Percentiles rank a stretch among this genome's conserved stretches.
phyloP scores from a whole-genome alignment of 495 filamentous ascomycete genomes.

The Daldinia vernicosa region DNA sequence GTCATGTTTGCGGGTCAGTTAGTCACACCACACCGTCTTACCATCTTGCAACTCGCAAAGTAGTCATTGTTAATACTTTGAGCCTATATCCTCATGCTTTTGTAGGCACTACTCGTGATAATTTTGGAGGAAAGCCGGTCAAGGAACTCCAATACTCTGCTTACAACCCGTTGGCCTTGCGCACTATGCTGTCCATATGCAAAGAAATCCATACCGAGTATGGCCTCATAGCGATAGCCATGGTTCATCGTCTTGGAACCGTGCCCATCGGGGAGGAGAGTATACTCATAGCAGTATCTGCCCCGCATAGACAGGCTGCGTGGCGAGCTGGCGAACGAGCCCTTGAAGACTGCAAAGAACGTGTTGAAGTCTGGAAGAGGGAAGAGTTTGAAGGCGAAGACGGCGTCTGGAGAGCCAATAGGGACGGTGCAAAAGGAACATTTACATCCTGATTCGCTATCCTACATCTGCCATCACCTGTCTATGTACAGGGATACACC shows the following conservation, averaged over 20 bases:
- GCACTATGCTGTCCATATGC: conserved; percentile 77
- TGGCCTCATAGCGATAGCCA: conserved; percentile 72
- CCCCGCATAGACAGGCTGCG: conserved; percentile 85
- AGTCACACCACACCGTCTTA: neutral
- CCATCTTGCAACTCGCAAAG: neutral
- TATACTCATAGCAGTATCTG: conserved; percentile 87
- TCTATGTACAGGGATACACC: neutral
- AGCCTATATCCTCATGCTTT: conserved; percentile 26
- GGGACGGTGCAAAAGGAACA: conserved; percentile 71
- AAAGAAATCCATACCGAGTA: conserved; percentile 65
- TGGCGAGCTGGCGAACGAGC: conserved; percentile 92
- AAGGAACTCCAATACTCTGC: conserved; percentile 80
- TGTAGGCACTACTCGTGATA: conserved; percentile 85
- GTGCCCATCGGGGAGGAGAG: conserved; percentile 92
- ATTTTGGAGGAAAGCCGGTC: conserved; percentile 79
- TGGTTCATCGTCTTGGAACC: conserved; percentile 85
- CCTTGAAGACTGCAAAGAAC: conserved; percentile 84
- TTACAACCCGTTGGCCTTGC: conserved; percentile 80
- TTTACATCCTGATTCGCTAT: neutral
- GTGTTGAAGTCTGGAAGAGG: conserved; percentile 93
- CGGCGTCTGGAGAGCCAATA: conserved; percentile 89
- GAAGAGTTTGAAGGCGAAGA: conserved; percentile 86
- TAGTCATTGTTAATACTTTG: neutral
- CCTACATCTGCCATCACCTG: neutral
- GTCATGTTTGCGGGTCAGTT: conserved; percentile 80